Evolutionary conservation across 345 rosid species (phyloP), one percentile per base, ranked within the genome.

Genomic region (Carallia brachiata): DNA sequence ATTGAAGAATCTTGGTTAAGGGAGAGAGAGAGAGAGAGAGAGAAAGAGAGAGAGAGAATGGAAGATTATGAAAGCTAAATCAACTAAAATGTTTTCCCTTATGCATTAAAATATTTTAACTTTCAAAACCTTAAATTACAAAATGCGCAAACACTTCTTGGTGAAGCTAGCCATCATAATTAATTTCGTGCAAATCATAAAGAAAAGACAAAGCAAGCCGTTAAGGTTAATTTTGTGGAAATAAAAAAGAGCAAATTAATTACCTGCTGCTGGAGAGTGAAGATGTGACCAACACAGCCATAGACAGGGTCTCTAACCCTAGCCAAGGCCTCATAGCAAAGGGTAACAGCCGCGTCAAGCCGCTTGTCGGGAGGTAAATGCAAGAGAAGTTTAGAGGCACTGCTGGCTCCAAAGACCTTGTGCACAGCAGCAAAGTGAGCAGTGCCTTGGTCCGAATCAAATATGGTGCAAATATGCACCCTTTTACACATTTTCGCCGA

Each of bases 351-450:
- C 7, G 96, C 97, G 48, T 91, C 97, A n/a, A 79, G 80, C 4
- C 98, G 86, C 70, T 80, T 84, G 79, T 84, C 78, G 17, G 77
- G 72, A 19, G 97, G 98, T 57, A 91, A 65, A 36, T 84, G 80
- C 27, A 61, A 47, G 73, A 93, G 90, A 61, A 93, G 83, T 82
- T 93, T 93, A 23, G 98, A 86, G 6, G 90, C 91, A 73, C 91
- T 93, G 77, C 97, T 93, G 1, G 97, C 98, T 5, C 97, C 97
- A 68, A 91, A 93, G 15, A 93, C 93, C 79, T 86, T 89, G 78
- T 89, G 98, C 27, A 93, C 96, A 0, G 96, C 96, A 3, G 97
- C 98, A 65, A 93, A 93, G 62, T 84, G 85, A 34, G 90, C 59
- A 7, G 91, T 77, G 12, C 97, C 97, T 77, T 93, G 96, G 47